Base-by-base conservation (phyloP, 2,329 filamentous ascomycete genomes). In the Xylaria sp. region DNA sequence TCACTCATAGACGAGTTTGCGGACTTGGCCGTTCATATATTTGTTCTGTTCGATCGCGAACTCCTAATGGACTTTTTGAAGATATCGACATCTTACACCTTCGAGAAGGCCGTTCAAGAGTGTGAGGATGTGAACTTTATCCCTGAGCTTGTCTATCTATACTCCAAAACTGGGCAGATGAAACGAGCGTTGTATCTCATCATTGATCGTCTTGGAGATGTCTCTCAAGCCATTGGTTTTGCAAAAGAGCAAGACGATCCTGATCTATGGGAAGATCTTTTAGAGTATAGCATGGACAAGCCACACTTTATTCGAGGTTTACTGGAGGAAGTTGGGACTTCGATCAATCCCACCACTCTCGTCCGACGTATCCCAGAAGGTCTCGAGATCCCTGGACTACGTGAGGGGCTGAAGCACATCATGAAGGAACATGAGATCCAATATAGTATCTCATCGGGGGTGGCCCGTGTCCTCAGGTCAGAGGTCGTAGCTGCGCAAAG, bases 201-300 rank as follows among this genome's bases (percentile, higher is more conserved):
- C 72, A 96, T 98, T 66, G 92, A 96, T 71, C 89, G 92, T n/a
- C 84, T 99, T 4, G 89, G 89, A 61, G 92, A 99, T 74, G 94
- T 98, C 52, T 90, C 89, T 52, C 93, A 95, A 69, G 95, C 95
- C 8, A 99, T 99, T 69, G 86, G 90, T 1, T 99, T 99, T 72
- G 94, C 93, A 57, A 97, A 97, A 76, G 90, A 94, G 65, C 93
- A 98, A 73, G 89, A 95, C 66, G 94, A 97, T 71, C 88, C 89
- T 0, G 94, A 97, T 70, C 83, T 99, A 0, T 99, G 95, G 95
- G 91, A 97, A 67, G 94, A 98, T 72, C 83, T 99, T 7, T 85
- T 99, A 5, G 88, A 94, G 70, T 98, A 98, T 76, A 94, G 91
- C 64, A 98, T 99, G 95, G 93, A 97, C 78, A 97, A 97, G 73